Evolutionary conservation across 192 early-diverging fungal species (phyloP), one percentile per base, ranked within the genome.

Genomic region (Obelidium mucronatum): DNA sequence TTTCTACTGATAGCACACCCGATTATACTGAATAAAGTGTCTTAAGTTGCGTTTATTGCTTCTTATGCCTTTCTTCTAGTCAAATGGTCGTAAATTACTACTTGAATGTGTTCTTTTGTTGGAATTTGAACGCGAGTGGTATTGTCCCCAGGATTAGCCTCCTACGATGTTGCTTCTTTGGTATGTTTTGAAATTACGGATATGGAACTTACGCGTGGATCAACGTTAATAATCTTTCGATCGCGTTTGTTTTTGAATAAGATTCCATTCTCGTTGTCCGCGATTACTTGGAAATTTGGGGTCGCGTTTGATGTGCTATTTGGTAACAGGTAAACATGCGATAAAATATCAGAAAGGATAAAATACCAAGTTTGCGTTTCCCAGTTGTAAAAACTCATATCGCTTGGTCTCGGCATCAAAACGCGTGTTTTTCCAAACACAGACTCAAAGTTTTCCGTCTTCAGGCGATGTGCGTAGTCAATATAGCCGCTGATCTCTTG

Each of bases 311-410:
- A 76, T 0, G 89, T 90, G 79, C 89, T 88, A 36, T n/a, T n/a
- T n/a, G n/a, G n/a, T n/a, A n/a, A n/a, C n/a, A n/a, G n/a, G n/a
- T n/a, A n/a, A n/a, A n/a, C n/a, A n/a, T n/a, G n/a, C n/a, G n/a
- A 35, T n/a, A 64, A 0, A 35, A 64, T n/a, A 58, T 28, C 1
- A 0, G 13, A 22, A 37, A 60, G 15, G 28, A 60, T 30, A 60
- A 60, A 11, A 60, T 60, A 64, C 62, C 69, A 72, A 0, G 83
- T 90, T 58, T 90, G 89, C 26, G 89, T 90, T 67, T 90, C 89
- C 89, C 89, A 90, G 74, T 90, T 90, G 82, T 88, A 90, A 74
- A 90, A 90, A 37, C 81, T 83, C 86, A 90, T 80, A 76, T 90
- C 89, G 6, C 81, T 78, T 22, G 87, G 81, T 34, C 85, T 75